phyloP scores from a whole-genome alignment of 2,329 filamentous ascomycete genomes.

The Penicillium sp. region DNA sequence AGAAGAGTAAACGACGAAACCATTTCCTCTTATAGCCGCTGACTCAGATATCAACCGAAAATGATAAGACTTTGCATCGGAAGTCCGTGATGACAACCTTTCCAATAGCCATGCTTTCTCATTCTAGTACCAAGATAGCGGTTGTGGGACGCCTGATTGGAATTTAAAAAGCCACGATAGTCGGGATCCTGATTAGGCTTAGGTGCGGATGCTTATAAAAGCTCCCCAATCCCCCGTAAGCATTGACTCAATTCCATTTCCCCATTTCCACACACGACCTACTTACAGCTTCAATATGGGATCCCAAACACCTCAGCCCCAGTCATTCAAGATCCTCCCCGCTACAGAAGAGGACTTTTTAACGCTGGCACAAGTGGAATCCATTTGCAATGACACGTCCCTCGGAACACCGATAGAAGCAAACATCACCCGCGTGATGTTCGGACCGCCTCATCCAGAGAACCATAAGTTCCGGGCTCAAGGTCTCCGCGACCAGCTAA shows the following conservation, averaged over 20 bases:
- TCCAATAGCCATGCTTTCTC: no score
- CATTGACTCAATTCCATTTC: neutral
- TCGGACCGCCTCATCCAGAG: neutral
- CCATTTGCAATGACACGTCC: neutral
- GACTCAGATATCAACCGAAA: no score
- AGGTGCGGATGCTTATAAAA: neutral
- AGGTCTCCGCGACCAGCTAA: neutral
- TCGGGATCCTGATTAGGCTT: conserved; percentile 1
- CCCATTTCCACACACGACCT: neutral
- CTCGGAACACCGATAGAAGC: neutral
- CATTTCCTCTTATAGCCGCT: no score
- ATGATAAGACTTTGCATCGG: no score
- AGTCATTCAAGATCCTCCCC: neutral
- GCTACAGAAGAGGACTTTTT: neutral
- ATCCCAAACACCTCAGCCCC: neutral
- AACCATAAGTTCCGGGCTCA: neutral
- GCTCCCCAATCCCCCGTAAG: neutral
- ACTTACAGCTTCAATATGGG: neutral
- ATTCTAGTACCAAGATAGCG: neutral
- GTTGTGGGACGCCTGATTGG: neutral
- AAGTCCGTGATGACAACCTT: no score
- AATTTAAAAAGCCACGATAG: neutral
- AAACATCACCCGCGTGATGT: neutral
- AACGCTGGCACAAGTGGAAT: neutral
- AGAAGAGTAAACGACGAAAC: no score